phyloP scores from a whole-genome alignment of 1,139 yeast species.

The Arxiozyma bovina region DNA sequence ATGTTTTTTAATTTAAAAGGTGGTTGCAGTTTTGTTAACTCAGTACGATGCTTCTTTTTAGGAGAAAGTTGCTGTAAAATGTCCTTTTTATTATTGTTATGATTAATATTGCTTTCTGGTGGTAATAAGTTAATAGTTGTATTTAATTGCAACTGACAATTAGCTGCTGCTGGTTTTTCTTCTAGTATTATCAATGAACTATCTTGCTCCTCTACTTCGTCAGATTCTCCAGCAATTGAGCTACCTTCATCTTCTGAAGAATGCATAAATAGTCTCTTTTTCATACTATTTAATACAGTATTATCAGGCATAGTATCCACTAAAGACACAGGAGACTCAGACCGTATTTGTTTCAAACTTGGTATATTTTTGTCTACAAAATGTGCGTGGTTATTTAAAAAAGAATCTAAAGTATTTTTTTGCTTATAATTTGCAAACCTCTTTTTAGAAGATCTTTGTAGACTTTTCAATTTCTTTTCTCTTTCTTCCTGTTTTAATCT shows the following conservation, averaged over 20 bases:
- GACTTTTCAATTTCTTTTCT: neutral
- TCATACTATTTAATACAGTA: neutral
- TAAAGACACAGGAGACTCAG: neutral
- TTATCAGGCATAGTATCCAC: constrained; percentile 6
- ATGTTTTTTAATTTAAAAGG: neutral
- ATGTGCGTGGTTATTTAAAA: constrained; percentile 17
- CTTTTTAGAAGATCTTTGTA: constrained; percentile 8
- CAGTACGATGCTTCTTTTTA: neutral
- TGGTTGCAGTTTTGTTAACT: neutral
- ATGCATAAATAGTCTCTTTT: constrained; percentile 16
- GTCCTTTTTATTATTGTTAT: neutral
- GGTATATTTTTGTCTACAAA: constrained; percentile 12
- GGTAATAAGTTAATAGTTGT: neutral
- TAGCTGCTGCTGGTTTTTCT: constrained; percentile 6
- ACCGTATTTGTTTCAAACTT: constrained; percentile 3
- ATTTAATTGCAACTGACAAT: neutral
- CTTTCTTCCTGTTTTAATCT: neutral
- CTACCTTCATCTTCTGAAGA: constrained; percentile 3
- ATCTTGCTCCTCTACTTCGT: constrained; percentile 8
- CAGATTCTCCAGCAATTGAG: neutral
- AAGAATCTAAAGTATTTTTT: constrained; percentile 21
- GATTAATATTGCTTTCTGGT: neutral
- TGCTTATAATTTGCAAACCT: constrained; percentile 11
- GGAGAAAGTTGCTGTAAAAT: neutral
- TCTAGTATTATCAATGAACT: constrained; percentile 20